Evolutionary conservation across 2,329 filamentous ascomycete genomes (phyloP).

Genomic region (Eutypa lata): DNA sequence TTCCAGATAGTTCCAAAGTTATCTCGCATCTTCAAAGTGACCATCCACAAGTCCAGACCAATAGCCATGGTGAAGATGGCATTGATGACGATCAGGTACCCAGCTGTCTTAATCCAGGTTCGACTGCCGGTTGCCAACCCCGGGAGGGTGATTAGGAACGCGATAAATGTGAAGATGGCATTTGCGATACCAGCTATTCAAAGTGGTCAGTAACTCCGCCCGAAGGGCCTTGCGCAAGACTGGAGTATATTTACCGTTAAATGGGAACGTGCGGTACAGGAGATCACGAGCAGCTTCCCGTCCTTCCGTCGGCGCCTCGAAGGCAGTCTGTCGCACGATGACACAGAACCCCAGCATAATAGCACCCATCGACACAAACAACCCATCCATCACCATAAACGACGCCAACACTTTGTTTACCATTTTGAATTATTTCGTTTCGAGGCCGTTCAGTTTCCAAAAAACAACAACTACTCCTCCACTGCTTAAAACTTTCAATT

Average conservation of each 20-base stretch:
- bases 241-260: constrained; percentile 25
- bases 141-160: constrained; percentile 67
- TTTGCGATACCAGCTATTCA: constrained; percentile 65
- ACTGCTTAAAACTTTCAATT: too few species aligned
- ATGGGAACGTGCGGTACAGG: constrained; percentile 51
- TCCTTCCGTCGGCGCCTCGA: constrained; percentile 42
- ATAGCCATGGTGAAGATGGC: constrained; percentile 63
- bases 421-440: constrained; percentile 36
- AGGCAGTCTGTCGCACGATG: constrained; percentile 46
- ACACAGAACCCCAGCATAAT: constrained; percentile 55
- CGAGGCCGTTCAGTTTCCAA: constrained; percentile 2
- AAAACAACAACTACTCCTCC: too few species aligned
- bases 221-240: constrained; percentile 1
- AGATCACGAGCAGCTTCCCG: constrained; percentile 48
- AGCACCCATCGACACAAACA: constrained; percentile 53
- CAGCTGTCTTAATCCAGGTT: constrained; percentile 67
- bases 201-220: background rate
- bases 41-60: constrained; percentile 68
- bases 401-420: constrained; percentile 52
- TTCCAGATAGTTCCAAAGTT: constrained; percentile 62
- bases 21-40: constrained; percentile 65
- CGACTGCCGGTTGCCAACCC: constrained; percentile 66
- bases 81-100: constrained; percentile 61
- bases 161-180: constrained; percentile 66
- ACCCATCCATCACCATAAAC: constrained; percentile 44